phyloP scores from a whole-genome alignment of 305 asterid genomes.

The Fraxinus sp. region DNA sequence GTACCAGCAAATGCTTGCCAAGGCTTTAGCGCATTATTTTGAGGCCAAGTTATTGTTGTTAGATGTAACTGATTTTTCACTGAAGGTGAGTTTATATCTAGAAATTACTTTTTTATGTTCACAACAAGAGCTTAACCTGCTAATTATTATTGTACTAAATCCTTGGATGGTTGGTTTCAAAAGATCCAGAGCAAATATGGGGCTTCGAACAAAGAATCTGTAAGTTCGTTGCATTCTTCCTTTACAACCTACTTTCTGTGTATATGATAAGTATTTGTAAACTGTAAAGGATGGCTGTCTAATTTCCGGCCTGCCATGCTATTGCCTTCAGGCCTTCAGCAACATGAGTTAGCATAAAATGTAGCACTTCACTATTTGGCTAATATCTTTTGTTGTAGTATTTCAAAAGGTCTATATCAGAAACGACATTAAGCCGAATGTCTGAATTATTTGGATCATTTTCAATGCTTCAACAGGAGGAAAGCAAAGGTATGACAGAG shows the following conservation, averaged over 20 bases:
- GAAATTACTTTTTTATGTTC: neutral
- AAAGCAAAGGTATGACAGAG: constrained; percentile 47
- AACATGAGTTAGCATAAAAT: neutral
- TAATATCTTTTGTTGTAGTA: constrained; percentile 41
- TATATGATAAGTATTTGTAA: neutral
- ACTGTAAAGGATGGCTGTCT: neutral
- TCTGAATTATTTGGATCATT: constrained; percentile 64
- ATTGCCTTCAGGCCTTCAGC: neutral
- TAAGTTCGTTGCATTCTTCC: constrained; percentile 37
- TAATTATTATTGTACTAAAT: constrained; percentile 18
- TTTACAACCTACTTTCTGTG: neutral
- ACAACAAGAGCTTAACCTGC: constrained; percentile 10
- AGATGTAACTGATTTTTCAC: constrained; percentile 72
- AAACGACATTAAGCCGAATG: constrained; percentile 60
- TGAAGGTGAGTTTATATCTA: constrained; percentile 50
- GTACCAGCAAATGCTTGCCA: constrained; percentile 86
- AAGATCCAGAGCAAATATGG: constrained; percentile 84
- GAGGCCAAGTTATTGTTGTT: constrained; percentile 71
- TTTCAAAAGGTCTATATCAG: constrained; percentile 70
- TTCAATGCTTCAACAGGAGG: constrained; percentile 49
- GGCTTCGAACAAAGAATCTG: constrained; percentile 43
- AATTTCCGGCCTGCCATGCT: neutral
- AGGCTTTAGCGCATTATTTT: constrained; percentile 84
- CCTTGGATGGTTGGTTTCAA: constrained; percentile 20
- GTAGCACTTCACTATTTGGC: constrained; percentile 23